Evolutionary conservation across 179 eudicot genomes (phyloP).

Genomic region (Heliamphora ciliata): DNA sequence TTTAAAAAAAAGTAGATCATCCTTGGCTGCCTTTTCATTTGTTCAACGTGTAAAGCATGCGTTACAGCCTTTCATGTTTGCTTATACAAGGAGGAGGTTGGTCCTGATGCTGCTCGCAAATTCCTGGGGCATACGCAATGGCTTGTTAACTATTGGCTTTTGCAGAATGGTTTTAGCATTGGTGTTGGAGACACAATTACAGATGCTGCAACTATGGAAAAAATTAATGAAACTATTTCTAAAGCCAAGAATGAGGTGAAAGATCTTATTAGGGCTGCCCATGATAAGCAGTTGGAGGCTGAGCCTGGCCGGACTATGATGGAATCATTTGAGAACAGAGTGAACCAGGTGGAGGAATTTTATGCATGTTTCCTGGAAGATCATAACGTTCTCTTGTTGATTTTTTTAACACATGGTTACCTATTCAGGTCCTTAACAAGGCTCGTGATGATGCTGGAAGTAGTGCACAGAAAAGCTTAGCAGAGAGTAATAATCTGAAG

Average conservation of each 20-base stretch:
- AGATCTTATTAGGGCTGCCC: constrained; percentile 61
- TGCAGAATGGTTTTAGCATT: constrained; percentile 89
- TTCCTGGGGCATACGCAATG: constrained; percentile 99
- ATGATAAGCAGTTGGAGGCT: constrained; percentile 80
- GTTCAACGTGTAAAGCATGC: neutral
- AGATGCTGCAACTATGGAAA: constrained; percentile 96
- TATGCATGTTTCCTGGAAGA: neutral
- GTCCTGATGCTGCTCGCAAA: constrained; percentile 99
- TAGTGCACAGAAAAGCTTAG: constrained; percentile 91
- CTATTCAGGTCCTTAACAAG: constrained; percentile 78
- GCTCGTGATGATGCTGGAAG: constrained; percentile 99
- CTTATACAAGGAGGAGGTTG: constrained; percentile 91
- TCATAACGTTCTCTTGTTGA: neutral
- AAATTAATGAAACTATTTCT: constrained; percentile 83
- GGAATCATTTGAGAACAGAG: constrained; percentile 98
- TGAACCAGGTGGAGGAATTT: constrained; percentile 62
- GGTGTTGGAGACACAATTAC: constrained; percentile 99
- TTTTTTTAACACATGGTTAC: neutral
- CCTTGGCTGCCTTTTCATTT: neutral
- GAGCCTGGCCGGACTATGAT: constrained; percentile 99
- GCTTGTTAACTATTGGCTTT: constrained; percentile 98
- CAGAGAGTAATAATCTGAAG: constrained; percentile 96
- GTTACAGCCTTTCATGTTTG: neutral
- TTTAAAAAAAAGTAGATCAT: neutral
- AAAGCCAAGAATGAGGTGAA: constrained; percentile 93